These are phyloP conservation scores for Puccinia sorghi DNA, from an alignment of 1,284 basidiomycete genomes.

Conservation along the genomic window DNA sequence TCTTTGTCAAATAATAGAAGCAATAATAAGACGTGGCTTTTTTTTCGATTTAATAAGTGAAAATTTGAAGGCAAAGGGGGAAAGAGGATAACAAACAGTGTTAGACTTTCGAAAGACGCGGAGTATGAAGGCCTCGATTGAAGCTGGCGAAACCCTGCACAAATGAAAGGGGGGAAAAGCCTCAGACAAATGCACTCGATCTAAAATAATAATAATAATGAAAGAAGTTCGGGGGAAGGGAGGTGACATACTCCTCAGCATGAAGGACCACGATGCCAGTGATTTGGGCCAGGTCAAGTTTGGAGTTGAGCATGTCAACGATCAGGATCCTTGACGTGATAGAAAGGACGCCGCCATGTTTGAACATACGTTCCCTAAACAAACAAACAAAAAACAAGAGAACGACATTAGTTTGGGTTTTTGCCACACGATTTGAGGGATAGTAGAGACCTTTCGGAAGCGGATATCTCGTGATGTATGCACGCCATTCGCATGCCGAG, in stretches of 20 bases:
- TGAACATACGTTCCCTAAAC: conserved; percentile 76
- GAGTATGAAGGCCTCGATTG: conserved; percentile 85
- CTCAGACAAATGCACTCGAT: too few species aligned
- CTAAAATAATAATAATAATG: background rate
- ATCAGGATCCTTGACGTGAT: conserved; percentile 92
- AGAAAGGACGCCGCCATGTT: conserved; percentile 81
- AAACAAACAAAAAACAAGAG: background rate
- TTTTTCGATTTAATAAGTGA: background rate
- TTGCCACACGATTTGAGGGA: background rate
- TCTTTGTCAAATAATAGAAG: conserved; percentile 57
- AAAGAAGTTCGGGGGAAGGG: background rate
- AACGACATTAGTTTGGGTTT: too few species aligned
- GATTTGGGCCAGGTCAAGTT: conserved; percentile 79
- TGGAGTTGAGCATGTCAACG: conserved; percentile 85
- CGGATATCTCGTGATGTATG: conserved; percentile 79
- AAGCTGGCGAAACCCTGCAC: conserved; percentile 75
- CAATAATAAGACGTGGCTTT: background rate
- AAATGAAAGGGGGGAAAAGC: background rate
- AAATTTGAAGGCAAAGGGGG: background rate
- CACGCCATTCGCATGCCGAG: conserved; percentile 80
- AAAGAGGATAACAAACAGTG: conserved; percentile 55
- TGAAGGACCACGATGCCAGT: conserved; percentile 92
- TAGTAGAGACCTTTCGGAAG: conserved; percentile 70
- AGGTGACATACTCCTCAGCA: conserved; percentile 72
- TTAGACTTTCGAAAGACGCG: conserved; percentile 85